These are phyloP conservation scores for Lactarius hengduanensis DNA, from an alignment of 768 basidiomycete genomes.

Conservation along the genomic window DNA sequence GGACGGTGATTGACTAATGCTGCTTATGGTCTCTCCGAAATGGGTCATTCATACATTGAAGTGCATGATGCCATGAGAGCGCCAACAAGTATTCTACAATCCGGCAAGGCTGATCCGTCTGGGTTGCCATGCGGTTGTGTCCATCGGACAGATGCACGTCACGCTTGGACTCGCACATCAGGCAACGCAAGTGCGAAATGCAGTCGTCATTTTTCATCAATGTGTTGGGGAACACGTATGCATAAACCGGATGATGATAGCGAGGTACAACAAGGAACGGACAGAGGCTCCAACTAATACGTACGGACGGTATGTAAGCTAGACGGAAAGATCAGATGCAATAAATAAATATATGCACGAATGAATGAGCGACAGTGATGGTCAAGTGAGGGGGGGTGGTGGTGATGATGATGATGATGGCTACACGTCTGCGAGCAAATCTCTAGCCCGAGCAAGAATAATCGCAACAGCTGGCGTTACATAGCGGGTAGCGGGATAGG, in stretches of 20 bases:
- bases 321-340: constrained; percentile 9
- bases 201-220: background rate
- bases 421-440: constrained; percentile 11
- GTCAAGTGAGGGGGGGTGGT: background rate
- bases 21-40: background rate
- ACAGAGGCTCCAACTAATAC: background rate
- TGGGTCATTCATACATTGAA: too few relatives aligned
- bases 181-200: background rate
- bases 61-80: background rate
- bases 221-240: background rate
- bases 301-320: constrained; percentile 8
- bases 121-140: background rate
- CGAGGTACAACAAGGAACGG: constrained; percentile 9
- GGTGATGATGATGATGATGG: background rate
- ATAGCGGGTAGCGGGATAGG: background rate
- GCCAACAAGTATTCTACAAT: background rate
- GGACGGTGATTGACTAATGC: background rate
- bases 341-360: constrained; percentile 18
- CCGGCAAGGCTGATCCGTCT: too few relatives aligned
- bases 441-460: background rate
- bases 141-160: too few relatives aligned
- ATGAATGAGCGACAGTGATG: constrained; percentile 7
- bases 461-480: background rate
- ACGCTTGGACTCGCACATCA: background rate
- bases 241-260: background rate